These are phyloP conservation scores for Chondrus crispus DNA, from an alignment of 23 red algal species.

Conservation along the genomic window DNA sequence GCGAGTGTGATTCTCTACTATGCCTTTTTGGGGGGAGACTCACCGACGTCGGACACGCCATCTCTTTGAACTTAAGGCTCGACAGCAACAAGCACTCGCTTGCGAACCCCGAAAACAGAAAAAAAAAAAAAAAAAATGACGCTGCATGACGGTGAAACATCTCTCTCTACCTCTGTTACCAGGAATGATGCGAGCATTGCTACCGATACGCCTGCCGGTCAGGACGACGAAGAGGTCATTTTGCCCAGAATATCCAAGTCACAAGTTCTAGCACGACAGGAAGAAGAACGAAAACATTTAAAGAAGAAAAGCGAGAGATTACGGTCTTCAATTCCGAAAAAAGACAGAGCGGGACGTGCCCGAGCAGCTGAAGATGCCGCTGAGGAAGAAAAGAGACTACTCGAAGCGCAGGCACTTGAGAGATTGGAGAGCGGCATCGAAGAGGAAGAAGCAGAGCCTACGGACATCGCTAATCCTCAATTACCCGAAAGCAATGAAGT, in stretches of 20 bases:
- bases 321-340: slow-evolving; percentile 46
- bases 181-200: no score
- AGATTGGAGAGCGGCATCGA: slow-evolving; percentile 13
- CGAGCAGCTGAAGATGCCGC: slow-evolving; percentile 20
- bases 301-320: slow-evolving; percentile 35
- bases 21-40: no score
- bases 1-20: no score
- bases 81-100: no score
- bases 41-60: no score
- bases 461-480: background rate
- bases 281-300: slow-evolving; percentile 16
- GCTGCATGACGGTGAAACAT: no score
- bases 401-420: slow-evolving; percentile 2
- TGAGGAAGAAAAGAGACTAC: slow-evolving; percentile 17
- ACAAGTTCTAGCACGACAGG: background rate
- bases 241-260: background rate
- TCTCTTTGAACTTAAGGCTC: no score
- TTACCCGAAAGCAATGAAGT: background rate
- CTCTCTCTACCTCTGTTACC: no score
- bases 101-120: no score
- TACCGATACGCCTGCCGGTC: no score
- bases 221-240: no score
- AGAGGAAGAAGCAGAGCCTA: background rate
- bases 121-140: no score
- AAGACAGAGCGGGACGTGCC: slow-evolving; percentile 27